Evolutionary conservation across 2,329 filamentous ascomycete species (phyloP).

Genomic region (Aspergillus sp.): DNA sequence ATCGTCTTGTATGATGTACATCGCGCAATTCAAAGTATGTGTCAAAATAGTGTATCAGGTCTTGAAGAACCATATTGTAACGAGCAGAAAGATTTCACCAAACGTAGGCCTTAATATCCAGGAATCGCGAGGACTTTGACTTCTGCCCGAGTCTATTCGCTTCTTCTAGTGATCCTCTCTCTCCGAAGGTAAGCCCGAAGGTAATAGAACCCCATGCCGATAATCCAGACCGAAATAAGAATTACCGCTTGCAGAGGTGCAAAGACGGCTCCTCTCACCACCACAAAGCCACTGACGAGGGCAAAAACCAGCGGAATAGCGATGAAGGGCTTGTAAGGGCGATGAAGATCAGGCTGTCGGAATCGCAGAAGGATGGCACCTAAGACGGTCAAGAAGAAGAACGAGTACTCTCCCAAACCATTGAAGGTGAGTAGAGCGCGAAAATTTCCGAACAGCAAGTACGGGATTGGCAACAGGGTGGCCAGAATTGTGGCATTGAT

Average conservation of each 20-base stretch:
- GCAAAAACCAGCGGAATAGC: slow-evolving; percentile 14
- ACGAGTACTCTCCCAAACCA: slow-evolving; percentile 21
- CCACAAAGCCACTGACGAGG: slow-evolving; percentile 18
- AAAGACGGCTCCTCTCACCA: slow-evolving; percentile 15
- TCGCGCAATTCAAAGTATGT: no score
- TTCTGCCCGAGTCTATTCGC: background rate
- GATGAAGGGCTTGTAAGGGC: slow-evolving; percentile 19
- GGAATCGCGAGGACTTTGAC: background rate
- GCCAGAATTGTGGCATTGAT: slow-evolving; percentile 20
- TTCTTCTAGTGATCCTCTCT: slow-evolving; percentile 6
- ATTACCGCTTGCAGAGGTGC: slow-evolving; percentile 16
- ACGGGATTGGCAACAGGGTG: slow-evolving; percentile 13
- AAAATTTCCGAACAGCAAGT: slow-evolving; percentile 22
- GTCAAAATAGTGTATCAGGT: no score
- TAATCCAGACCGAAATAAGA: slow-evolving; percentile 14
- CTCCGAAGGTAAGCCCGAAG: slow-evolving; percentile 1
- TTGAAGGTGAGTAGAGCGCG: slow-evolving; percentile 22
- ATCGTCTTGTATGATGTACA: no score
- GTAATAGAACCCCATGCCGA: slow-evolving; percentile 14
- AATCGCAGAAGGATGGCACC: slow-evolving; percentile 20
- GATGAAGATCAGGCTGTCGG: slow-evolving; percentile 16
- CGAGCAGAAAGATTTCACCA: background rate
- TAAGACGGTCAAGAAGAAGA: slow-evolving; percentile 21
- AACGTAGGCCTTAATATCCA: no score
- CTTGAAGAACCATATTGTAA: no score